Conservation (phyloP, 2,329 filamentous ascomycete species). For the Lachnellula hyalina region DNA sequence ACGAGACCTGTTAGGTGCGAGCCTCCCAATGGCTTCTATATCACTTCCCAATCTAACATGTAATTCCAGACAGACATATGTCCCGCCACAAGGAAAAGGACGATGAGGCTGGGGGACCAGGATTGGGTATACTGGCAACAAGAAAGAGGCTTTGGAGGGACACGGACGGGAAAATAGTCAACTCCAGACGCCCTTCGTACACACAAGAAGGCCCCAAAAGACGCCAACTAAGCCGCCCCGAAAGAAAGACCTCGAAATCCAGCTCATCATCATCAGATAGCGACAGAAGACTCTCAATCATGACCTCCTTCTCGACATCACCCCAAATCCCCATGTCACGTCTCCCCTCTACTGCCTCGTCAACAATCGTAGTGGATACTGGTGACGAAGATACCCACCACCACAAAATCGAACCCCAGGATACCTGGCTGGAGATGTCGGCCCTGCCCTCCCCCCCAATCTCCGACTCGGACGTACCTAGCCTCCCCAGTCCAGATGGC, state of each 20-base stretch:
- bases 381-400: background rate
- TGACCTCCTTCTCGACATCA: constrained; percentile 5
- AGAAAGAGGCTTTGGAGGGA: constrained; percentile 46
- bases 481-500: constrained; percentile 8
- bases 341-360: constrained; percentile 16
- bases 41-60: constrained; percentile 5
- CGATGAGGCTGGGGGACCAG: constrained; percentile 43
- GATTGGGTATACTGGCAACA: constrained; percentile 41
- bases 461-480: constrained; percentile 14
- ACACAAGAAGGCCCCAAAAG: constrained; percentile 24
- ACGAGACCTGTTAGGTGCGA: constrained; percentile 47
- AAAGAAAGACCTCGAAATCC: constrained; percentile 15
- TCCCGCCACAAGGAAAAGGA: constrained; percentile 42
- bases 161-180: constrained; percentile 40
- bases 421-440: constrained; percentile 18
- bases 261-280: background rate
- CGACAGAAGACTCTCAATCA: constrained; percentile 4
- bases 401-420: constrained; percentile 9
- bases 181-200: constrained; percentile 34
- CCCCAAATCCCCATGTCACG: constrained; percentile 19
- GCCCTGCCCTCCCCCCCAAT: constrained; percentile 26
- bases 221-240: constrained; percentile 17
- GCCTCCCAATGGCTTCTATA: background rate
- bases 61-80: constrained; percentile 46
- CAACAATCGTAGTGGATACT: constrained; percentile 23